Evolutionary conservation across 2,329 filamentous ascomycete genomes (phyloP), one percentile per base, ranked within the genome.

Genomic region (Pseudopyrenochaeta lycopersici): DNA sequence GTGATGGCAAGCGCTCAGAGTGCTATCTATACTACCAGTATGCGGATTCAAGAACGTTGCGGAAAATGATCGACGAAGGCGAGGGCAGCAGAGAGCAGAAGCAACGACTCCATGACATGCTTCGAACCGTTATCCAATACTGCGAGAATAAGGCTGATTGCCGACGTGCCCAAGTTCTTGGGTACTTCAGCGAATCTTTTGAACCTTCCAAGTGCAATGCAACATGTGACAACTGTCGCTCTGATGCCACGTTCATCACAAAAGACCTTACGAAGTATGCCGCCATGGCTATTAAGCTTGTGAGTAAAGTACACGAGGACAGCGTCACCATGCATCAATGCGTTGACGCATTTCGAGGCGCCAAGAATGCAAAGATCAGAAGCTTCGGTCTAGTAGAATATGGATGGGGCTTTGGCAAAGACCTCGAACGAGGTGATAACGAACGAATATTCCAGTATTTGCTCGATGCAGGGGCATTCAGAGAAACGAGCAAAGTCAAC

Each of bases 161-260:
- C 72, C 88, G 95, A 58, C 85, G 95, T 55, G 89, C 90, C 1
- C 91, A 96, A 74, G 89, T 99, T 14, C 85, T 99, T 30, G 85
- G 85, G n/a, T 99, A 99, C 75, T 99, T 99, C 79, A 92, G 90
- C 52, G 96, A 99, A 75, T 81, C 82, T 1, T 99, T 98, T 71
- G 79, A 85, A 46, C 81, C 82, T 32, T 83, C 85, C 11, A 83
- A 91, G 46, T 99, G 95, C 76, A 81, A 86, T 43, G 82, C 84
- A 45, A 84, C 83, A 1, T 99, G 95, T 75, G 96, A 99, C 79
- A 98, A 97, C 71, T 99, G 95, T 81, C 86, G 84, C 60, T 90
- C 88, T 2, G 87, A 86, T 20, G 81, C 85, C 40, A 82, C 83
- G 3, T 95, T 92, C 67, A 87, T 92, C 64, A 81, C 84, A 46